A percentile compares a stretch with the other conserved stretches of the same genome.
Evolutionary conservation across 202 grass and related monocot genomes (phyloP).

Genomic region (Schoenoplectus tabernaemontani): DNA sequence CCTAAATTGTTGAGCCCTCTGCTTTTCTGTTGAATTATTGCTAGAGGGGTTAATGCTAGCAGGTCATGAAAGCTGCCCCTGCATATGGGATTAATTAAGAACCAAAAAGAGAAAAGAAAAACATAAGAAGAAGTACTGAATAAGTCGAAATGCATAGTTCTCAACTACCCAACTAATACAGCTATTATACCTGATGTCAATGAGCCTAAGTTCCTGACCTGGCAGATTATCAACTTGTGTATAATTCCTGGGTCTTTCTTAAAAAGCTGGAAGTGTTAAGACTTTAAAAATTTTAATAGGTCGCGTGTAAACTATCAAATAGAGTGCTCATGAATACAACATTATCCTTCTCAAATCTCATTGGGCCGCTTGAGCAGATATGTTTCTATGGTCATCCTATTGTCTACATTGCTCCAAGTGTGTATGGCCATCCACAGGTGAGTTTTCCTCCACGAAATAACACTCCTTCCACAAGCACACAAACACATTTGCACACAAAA

Average conservation of each 20-base stretch:
- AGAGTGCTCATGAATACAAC: conserved; percentile 63
- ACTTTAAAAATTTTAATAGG: conserved; percentile 22
- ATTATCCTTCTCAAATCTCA: conserved; percentile 72
- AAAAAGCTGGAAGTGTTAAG: not conserved
- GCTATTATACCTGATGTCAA: not conserved
- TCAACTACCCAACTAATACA: not conserved
- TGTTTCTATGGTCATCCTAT: conserved; percentile 65
- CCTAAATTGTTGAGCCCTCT: not conserved
- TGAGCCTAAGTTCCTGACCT: no score
- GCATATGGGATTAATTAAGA: not conserved
- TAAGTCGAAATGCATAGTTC: not conserved
- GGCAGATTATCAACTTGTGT: not conserved
- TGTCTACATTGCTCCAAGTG: conserved; percentile 71
- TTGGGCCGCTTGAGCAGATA: conserved; percentile 57
- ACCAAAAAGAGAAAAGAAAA: not conserved
- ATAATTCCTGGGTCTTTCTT: not conserved
- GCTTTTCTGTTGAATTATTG: not conserved
- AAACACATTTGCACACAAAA: not conserved
- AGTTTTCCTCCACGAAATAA: conserved; percentile 11
- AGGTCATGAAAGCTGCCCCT: not conserved
- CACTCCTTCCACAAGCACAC: not conserved
- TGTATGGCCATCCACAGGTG: conserved; percentile 62
- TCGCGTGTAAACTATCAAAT: conserved; percentile 35
- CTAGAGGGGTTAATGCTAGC: no score
- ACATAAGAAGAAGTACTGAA: not conserved